phyloP scores from a whole-genome alignment of 2,329 filamentous ascomycete genomes.

The Cryphonectria nitschkei region DNA sequence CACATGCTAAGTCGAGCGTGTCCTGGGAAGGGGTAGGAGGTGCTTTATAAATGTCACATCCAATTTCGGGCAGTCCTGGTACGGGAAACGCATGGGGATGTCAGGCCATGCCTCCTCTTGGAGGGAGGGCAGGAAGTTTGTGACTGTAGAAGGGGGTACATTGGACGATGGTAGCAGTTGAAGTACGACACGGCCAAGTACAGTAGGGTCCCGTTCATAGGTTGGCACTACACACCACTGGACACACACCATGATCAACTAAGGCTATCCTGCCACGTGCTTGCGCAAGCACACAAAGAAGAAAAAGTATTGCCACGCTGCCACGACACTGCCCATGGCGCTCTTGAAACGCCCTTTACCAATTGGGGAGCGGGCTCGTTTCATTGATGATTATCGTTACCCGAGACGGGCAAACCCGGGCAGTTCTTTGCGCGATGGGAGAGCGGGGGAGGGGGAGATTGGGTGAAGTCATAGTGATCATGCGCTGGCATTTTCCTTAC shows the following conservation, averaged over 20 bases:
- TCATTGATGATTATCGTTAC: neutral
- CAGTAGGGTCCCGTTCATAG: too few species aligned
- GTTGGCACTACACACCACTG: neutral
- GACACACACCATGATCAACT: neutral
- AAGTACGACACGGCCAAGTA: neutral
- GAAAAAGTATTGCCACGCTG: neutral
- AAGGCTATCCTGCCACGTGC: constrained; percentile 5
- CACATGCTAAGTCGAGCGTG: neutral
- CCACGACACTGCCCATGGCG: neutral
- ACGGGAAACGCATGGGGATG: neutral
- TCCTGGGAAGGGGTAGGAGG: neutral
- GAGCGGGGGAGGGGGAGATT: constrained; percentile 1
- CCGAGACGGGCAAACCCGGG: constrained; percentile 1
- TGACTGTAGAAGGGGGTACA: neutral
- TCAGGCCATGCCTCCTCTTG: neutral
- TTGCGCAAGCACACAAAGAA: neutral
- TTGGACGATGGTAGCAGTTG: neutral
- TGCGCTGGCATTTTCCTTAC: constrained; percentile 2
- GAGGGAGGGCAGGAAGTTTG: neutral
- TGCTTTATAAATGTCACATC: neutral
- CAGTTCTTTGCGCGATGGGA: neutral
- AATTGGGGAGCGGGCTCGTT: constrained; percentile 1
- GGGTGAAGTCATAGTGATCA: constrained; percentile 2
- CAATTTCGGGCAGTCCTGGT: constrained; percentile 12
- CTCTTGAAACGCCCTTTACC: constrained; percentile 4